Evolutionary conservation across 129 eudicot genomes (phyloP), one percentile per base, ranked within the genome.

Genomic region (Smallanthus sonchifolius): DNA sequence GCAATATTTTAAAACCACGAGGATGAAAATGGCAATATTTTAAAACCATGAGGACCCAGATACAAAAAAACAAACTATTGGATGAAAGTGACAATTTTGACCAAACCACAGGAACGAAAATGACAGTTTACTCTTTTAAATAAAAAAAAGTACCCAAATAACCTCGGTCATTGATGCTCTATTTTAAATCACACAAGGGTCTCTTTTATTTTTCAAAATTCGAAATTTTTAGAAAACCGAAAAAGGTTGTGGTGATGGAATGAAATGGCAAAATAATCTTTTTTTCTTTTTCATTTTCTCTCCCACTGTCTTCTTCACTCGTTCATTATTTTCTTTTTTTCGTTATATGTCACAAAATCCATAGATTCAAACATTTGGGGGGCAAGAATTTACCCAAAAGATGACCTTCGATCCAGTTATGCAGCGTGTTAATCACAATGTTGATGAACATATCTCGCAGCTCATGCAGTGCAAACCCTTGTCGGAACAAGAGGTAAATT

Each of bases 381-480:
- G 17, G 45, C 74, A 70, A 30, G 4, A 77, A 62, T 20, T 70
- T 63, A 36, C 40, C 62, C 67, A 69, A 28, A 83, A 76, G 43
- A 89, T 89, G 96, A 89, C 85, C 82, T 80, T 72, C 78, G 96
- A 92, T 86, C 90, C 85, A 69, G 87, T 84, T 45, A 78, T 77
- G 75, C 79, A 88, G 71, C 82, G 82, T 44, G 86, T 91, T 19
- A 81, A 85, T 83, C 90, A 79, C 49, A 87, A 87, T 73, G 87
- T 89, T 19, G 97, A 92, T 77, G 97, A 92, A 73, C 85, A 89
- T 83, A 92, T 92, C 77, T 59, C 85, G 4, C 97, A 92, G 97
- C 97, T 92, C 64, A 86, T 92, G 94, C 97, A 92, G 89, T 92
- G 97, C 94, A 92, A 92, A 54, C 97, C 96, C 78, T 84, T 92